These are phyloP conservation scores for Entonaema liquescens DNA, from an alignment of 495 filamentous ascomycete species.

Conservation along the genomic window DNA sequence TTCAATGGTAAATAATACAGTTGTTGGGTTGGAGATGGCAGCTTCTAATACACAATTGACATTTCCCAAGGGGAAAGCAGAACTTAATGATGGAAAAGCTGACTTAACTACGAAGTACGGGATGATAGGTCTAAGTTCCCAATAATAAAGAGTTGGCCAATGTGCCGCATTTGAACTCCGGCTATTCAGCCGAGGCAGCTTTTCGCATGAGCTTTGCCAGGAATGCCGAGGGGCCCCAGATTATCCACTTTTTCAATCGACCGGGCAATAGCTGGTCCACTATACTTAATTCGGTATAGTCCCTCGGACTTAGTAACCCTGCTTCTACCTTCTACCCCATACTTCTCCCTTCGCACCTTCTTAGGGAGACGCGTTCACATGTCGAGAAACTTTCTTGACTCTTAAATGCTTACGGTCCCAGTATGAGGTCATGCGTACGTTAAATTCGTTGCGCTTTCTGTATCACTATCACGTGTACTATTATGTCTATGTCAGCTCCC, in stretches of 20 bases:
- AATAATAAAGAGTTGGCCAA: slow-evolving; percentile 31
- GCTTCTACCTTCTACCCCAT: slow-evolving; percentile 8
- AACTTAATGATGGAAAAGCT: slow-evolving; percentile 15
- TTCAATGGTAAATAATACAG: not conserved
- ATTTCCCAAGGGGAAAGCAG: not conserved
- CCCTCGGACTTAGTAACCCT: slow-evolving; percentile 3
- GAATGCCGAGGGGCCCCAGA: slow-evolving; percentile 47
- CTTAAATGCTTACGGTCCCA: not conserved
- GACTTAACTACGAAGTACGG: slow-evolving; percentile 3
- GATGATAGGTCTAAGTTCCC: slow-evolving; percentile 20
- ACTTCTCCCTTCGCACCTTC: not conserved
- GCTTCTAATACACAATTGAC: slow-evolving; percentile 24
- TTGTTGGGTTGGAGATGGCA: not conserved
- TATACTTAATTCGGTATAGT: slow-evolving; percentile 19
- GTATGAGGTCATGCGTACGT: slow-evolving; percentile 43
- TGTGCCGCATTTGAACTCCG: slow-evolving; percentile 43
- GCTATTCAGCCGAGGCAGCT: slow-evolving; percentile 49
- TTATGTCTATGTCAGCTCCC: not conserved
- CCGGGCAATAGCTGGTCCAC: not conserved
- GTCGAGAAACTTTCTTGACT: slow-evolving; percentile 14
- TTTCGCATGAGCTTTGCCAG: slow-evolving; percentile 31
- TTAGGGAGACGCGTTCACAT: slow-evolving; percentile 30
- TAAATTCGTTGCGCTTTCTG: not conserved
- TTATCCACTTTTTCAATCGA: slow-evolving; percentile 5
- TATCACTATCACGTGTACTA: slow-evolving; percentile 19